phyloP scores from a whole-genome alignment of 805 yeast species.

The Lipomyces mesembrius region DNA sequence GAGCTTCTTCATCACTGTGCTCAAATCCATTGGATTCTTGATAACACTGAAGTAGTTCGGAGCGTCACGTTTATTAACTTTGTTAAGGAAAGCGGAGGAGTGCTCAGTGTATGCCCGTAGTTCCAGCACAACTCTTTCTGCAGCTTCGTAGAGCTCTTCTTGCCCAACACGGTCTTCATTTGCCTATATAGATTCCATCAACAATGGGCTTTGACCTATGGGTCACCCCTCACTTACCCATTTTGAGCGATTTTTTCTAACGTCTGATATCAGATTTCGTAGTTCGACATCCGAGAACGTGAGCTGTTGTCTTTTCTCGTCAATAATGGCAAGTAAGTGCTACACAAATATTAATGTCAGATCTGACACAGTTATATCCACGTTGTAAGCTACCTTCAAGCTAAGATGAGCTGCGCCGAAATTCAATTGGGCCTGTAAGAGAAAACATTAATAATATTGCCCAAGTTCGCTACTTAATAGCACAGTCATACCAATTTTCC shows the following conservation, averaged over 20 bases:
- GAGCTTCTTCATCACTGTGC: slow-evolving; percentile 89
- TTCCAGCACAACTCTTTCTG: slow-evolving; percentile 92
- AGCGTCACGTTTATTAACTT: slow-evolving; percentile 97
- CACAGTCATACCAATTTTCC: slow-evolving; percentile 11
- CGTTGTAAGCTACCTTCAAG: slow-evolving; percentile 51
- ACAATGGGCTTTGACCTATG: not conserved
- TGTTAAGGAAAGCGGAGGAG: slow-evolving; percentile 91
- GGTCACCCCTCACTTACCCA: slow-evolving; percentile 55
- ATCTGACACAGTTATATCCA: not conserved
- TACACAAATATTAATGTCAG: not conserved
- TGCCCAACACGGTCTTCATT: slow-evolving; percentile 94
- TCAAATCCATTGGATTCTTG: slow-evolving; percentile 94
- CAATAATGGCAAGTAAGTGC: slow-evolving; percentile 78
- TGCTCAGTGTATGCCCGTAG: slow-evolving; percentile 92
- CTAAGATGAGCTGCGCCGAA: slow-evolving; percentile 78
- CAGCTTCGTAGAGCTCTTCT: slow-evolving; percentile 95
- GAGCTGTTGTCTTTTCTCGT: slow-evolving; percentile 74
- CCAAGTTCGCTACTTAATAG: not conserved
- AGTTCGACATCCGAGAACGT: slow-evolving; percentile 78
- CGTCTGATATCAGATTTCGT: slow-evolving; percentile 84
- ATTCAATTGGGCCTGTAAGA: slow-evolving; percentile 35
- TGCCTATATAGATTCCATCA: slow-evolving; percentile 49
- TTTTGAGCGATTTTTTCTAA: slow-evolving; percentile 90
- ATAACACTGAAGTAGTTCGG: slow-evolving; percentile 92
- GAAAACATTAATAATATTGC: not conserved